Evolutionary conservation across 1,284 basidiomycete genomes (phyloP).

Genomic region (Rhodofomes roseus): DNA sequence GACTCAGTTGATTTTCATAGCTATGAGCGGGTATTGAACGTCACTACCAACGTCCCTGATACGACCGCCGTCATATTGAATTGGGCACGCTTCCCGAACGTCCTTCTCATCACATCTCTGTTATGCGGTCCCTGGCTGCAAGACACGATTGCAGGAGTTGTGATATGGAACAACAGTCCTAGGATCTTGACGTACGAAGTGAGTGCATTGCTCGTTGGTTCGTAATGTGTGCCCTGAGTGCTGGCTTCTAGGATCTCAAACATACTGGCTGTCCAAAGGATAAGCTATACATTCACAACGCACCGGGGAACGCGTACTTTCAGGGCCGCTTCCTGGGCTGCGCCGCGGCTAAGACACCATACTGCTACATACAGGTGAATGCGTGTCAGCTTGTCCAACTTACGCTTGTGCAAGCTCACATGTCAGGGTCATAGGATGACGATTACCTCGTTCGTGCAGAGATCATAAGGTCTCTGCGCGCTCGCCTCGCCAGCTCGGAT

Average conservation of each 20-base stretch:
- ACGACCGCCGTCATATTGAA: conserved; percentile 59
- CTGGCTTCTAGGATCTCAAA: conserved; percentile 41
- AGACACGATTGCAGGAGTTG: conserved; percentile 45
- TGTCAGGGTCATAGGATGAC: conserved; percentile 47
- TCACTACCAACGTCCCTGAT: conserved; percentile 21
- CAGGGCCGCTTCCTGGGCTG: conserved; percentile 65
- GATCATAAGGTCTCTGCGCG: conserved; percentile 47
- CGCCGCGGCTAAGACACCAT: conserved; percentile 43
- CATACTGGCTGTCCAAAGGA: conserved; percentile 38
- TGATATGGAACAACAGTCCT: conserved; percentile 66
- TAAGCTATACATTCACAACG: conserved; percentile 54
- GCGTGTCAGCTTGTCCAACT: not conserved
- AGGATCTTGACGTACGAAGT: conserved; percentile 39
- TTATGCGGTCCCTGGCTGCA: conserved; percentile 48
- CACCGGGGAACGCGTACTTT: conserved; percentile 56
- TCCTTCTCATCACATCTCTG: conserved; percentile 47
- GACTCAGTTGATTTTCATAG: conserved; percentile 8
- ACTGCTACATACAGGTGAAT: conserved; percentile 61
- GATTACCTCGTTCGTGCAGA: conserved; percentile 61
- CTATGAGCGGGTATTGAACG: conserved; percentile 17
- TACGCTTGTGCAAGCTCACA: conserved; percentile 1
- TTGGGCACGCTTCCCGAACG: conserved; percentile 62
- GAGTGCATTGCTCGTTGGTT: conserved; percentile 12
- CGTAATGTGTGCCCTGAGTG: conserved; percentile 2
- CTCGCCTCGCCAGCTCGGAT: conserved; percentile 29